Conservation (phyloP, 495 filamentous ascomycete species). For the Hypoxylon rickii region DNA sequence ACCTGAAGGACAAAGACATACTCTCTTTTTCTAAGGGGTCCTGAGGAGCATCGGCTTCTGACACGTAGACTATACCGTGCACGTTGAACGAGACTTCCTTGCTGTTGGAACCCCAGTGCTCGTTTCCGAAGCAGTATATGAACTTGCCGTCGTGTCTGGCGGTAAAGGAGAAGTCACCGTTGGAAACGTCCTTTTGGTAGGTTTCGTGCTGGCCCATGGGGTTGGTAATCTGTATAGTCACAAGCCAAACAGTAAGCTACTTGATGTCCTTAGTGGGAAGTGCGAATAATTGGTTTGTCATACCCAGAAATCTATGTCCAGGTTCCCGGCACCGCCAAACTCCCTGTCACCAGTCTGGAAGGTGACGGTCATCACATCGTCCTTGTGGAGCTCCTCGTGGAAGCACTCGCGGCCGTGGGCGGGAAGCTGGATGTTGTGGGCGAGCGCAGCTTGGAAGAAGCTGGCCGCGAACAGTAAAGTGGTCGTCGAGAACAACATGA, state of each 20-base stretch:
- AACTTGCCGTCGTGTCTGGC: conserved; percentile 86
- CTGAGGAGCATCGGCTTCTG: conserved; percentile 78
- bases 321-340: conserved; percentile 90
- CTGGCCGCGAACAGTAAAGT: conserved; percentile 65
- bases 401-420: conserved; percentile 95
- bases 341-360: conserved; percentile 98
- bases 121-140: conserved; percentile 98
- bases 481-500: conserved; percentile 63
- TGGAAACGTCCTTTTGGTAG: conserved; percentile 77
- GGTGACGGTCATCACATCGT: conserved; percentile 97
- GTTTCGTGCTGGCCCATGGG: conserved; percentile 73
- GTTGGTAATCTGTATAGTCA: conserved; percentile 89
- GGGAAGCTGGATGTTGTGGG: conserved; percentile 93
- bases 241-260: too few species aligned
- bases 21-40: conserved; percentile 92
- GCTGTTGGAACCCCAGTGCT: conserved; percentile 86
- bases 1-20: conserved; percentile 42
- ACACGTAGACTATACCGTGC: conserved; percentile 96
- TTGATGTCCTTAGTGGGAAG: too few species aligned
- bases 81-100: conserved; percentile 99
- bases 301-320: conserved; percentile 99
- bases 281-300: conserved; percentile 28
- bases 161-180: conserved; percentile 91
- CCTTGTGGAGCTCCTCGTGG: conserved; percentile 88
- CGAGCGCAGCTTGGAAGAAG: conserved; percentile 64